These are phyloP conservation scores for Cardamine chenopodiifolia DNA, from an alignment of 345 rosid genomes.

Conservation along the genomic window DNA sequence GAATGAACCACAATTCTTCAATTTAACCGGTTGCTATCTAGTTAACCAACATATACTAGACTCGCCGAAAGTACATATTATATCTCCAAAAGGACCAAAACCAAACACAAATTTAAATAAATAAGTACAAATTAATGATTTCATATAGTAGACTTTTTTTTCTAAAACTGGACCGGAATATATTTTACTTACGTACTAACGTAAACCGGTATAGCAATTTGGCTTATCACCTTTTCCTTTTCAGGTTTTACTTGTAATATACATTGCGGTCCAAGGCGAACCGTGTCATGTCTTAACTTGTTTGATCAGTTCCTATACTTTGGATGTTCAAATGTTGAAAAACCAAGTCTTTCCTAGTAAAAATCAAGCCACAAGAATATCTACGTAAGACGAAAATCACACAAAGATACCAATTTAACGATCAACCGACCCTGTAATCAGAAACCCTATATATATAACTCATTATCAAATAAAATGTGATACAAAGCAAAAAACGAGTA, in stretches of 20 bases:
- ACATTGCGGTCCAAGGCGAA: conserved; percentile 42
- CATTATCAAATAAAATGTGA: conserved; percentile 10
- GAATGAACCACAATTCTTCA: background rate
- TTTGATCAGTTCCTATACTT: conserved; percentile 41
- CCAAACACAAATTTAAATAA: conserved; percentile 6
- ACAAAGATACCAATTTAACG: conserved; percentile 25
- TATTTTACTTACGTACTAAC: background rate
- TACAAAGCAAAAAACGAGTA: conserved; percentile 33
- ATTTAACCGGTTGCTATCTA: background rate
- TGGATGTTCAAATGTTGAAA: conserved; percentile 38
- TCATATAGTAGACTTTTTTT: too few relatives aligned
- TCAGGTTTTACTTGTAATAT: conserved; percentile 13
- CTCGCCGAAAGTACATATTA: background rate
- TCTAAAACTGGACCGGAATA: background rate
- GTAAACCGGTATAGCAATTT: conserved; percentile 1
- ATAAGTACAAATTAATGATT: background rate
- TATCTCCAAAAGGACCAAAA: conserved; percentile 1
- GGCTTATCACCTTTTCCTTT: background rate
- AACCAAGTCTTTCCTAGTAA: conserved; percentile 37
- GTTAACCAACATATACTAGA: background rate
- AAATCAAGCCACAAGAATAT: conserved; percentile 38
- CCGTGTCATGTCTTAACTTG: conserved; percentile 37
- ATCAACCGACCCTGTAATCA: conserved; percentile 20
- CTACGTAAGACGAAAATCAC: conserved; percentile 31
- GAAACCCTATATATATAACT: conserved; percentile 32